phyloP scores from a whole-genome alignment of 495 filamentous ascomycete genomes.

The Aspergillus incahuasiensis region DNA sequence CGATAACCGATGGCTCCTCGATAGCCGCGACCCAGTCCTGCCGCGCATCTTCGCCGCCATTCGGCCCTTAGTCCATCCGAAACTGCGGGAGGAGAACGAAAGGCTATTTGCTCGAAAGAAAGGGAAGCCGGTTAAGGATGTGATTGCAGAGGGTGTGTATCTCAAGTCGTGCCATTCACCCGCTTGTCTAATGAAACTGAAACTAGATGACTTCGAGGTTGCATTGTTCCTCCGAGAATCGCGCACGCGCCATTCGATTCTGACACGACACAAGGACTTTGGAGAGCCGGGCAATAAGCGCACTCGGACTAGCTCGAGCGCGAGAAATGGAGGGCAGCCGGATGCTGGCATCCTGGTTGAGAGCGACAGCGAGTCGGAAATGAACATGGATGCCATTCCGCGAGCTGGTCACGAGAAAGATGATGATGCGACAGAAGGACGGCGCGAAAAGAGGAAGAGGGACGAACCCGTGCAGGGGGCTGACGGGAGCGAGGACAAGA shows the following conservation, averaged over 20 bases:
- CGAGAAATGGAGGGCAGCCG: constrained; percentile 27
- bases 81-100: constrained; percentile 83
- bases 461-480: constrained; percentile 6
- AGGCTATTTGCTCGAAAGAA: constrained; percentile 52
- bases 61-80: constrained; percentile 79
- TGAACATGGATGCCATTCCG: constrained; percentile 38
- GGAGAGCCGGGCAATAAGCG: constrained; percentile 45
- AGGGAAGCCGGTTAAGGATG: constrained; percentile 79
- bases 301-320: constrained; percentile 42
- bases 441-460: constrained; percentile 18
- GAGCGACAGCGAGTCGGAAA: constrained; percentile 36
- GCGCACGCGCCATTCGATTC: constrained; percentile 78
- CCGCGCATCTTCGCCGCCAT: constrained; percentile 77
- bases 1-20: constrained; percentile 77
- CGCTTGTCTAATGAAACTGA: background rate
- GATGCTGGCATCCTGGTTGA: constrained; percentile 37
- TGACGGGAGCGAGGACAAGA: constrained; percentile 69
- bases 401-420: constrained; percentile 19
- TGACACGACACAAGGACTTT: constrained; percentile 77
- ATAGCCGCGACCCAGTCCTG: constrained; percentile 62
- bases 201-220: constrained; percentile 86
- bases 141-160: constrained; percentile 67
- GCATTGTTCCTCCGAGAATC: constrained; percentile 88
- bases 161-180: background rate
- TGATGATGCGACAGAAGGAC: constrained; percentile 1